Conservation (phyloP, 139 green algal genomes). For the Edaphochlamys debaryana region DNA sequence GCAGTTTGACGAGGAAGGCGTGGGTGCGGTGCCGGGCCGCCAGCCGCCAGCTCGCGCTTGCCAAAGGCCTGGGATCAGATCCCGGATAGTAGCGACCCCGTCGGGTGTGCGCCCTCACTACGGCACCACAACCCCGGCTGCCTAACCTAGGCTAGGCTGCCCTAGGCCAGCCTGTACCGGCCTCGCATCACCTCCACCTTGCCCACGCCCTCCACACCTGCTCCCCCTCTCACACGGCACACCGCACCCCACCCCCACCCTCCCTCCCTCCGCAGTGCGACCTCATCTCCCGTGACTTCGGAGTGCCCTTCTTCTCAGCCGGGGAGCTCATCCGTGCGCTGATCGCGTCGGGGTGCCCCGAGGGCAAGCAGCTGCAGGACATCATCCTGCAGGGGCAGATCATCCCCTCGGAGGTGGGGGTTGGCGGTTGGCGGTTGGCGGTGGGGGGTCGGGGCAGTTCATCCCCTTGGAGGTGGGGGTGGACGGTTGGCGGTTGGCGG, state of each 20-base stretch:
- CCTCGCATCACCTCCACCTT: no score
- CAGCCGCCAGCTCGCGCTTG: no score
- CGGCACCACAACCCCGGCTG: no score
- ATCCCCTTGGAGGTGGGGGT: background rate
- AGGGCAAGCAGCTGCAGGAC: constrained; percentile 91
- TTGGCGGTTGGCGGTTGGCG: background rate
- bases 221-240: no score
- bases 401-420: constrained; percentile 77
- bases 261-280: constrained; percentile 9
- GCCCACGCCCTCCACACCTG: no score
- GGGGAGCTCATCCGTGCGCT: constrained; percentile 93
- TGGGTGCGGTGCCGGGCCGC: no score
- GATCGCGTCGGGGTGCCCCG: constrained; percentile 84
- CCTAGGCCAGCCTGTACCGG: no score
- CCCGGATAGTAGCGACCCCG: no score
- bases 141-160: no score
- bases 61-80: no score
- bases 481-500: background rate
- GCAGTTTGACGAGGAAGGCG: no score
- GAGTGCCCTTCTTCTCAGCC: constrained; percentile 89
- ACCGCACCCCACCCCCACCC: background rate
- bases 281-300: constrained; percentile 58
- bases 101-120: no score
- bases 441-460: background rate
- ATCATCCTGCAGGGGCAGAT: constrained; percentile 97